Conservation (phyloP, 2,329 filamentous ascomycete genomes). For the Neoascochyta sp. region DNA sequence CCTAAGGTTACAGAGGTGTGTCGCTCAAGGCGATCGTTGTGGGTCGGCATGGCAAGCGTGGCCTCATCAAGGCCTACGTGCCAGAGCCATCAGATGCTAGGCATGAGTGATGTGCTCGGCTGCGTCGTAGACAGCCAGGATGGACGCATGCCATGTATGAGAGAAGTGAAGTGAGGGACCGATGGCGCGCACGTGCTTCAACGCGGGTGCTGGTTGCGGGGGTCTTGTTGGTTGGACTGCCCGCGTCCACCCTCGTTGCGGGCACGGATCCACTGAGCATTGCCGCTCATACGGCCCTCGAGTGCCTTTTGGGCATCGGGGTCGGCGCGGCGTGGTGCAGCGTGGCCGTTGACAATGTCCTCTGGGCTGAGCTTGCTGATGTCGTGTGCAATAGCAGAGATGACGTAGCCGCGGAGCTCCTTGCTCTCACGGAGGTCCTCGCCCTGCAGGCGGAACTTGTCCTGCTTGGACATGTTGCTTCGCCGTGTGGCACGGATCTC, state of each 20-base stretch:
- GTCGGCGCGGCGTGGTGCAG: constrained; percentile 33
- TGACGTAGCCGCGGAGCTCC: constrained; percentile 70
- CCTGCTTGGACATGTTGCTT: constrained; percentile 78
- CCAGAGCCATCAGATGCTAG: constrained; percentile 10
- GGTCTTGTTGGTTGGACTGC: constrained; percentile 37
- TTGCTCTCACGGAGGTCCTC: constrained; percentile 73
- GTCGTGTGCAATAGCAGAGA: constrained; percentile 68
- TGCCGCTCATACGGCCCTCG: constrained; percentile 43
- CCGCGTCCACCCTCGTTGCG: constrained; percentile 37
- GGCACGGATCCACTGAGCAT: constrained; percentile 36
- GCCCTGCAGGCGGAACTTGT: constrained; percentile 75
- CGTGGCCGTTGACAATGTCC: constrained; percentile 32
- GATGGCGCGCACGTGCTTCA: constrained; percentile 16
- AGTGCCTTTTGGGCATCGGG: constrained; percentile 48
- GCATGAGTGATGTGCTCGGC: constrained; percentile 12
- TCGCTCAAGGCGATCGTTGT: too few relatives aligned
- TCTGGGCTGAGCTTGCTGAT: constrained; percentile 64
- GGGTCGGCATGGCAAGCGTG: too few relatives aligned
- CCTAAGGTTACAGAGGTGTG: constrained; percentile 33
- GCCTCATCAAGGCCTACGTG: constrained; percentile 14
- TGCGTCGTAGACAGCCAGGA: constrained; percentile 9
- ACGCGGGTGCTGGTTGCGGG: constrained; percentile 37
- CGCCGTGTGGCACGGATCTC: constrained; percentile 85
- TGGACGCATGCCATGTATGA: constrained; percentile 7
- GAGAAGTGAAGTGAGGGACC: constrained; percentile 2